Conservation (phyloP, 768 basidiomycete genomes). For the Epithele typhae region DNA sequence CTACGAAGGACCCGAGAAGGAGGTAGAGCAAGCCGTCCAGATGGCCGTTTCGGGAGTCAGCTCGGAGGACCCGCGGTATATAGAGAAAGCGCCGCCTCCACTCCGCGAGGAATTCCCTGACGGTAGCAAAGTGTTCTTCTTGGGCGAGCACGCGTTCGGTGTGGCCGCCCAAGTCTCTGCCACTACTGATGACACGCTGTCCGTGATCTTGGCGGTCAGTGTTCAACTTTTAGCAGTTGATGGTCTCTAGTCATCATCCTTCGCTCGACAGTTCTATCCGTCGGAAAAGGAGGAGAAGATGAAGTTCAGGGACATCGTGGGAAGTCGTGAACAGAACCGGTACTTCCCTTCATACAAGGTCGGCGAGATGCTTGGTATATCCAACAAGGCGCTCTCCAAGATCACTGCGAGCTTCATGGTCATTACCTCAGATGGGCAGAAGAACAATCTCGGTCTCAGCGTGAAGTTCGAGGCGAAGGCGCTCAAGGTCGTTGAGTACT, state of each 20-base stretch:
- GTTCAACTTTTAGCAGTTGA: too few species aligned
- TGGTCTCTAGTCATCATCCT: too few species aligned
- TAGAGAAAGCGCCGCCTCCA: slow-evolving; percentile 79
- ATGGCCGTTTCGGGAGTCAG: slow-evolving; percentile 75
- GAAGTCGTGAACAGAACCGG: slow-evolving; percentile 38
- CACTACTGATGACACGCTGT: slow-evolving; percentile 64
- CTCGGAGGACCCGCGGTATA: slow-evolving; percentile 84
- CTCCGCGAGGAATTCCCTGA: slow-evolving; percentile 87
- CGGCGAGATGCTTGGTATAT: slow-evolving; percentile 68
- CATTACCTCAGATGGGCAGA: slow-evolving; percentile 64
- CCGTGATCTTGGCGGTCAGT: slow-evolving; percentile 83
- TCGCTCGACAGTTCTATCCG: slow-evolving; percentile 68
- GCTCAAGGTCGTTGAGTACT: slow-evolving; percentile 90
- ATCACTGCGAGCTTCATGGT: slow-evolving; percentile 96
- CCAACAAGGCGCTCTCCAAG: slow-evolving; percentile 77
- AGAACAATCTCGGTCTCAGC: slow-evolving; percentile 88
- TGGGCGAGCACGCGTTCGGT: slow-evolving; percentile 94
- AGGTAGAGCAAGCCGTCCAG: slow-evolving; percentile 84
- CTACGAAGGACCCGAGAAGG: slow-evolving; percentile 79
- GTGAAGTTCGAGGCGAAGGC: slow-evolving; percentile 95
- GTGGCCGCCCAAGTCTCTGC: slow-evolving; percentile 84
- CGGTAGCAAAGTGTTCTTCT: slow-evolving; percentile 91
- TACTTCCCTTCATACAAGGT: slow-evolving; percentile 83
- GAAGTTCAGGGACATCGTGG: slow-evolving; percentile 69
- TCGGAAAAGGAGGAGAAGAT: slow-evolving; percentile 77